Evolutionary conservation across 345 rosid species (phyloP).

Genomic region (Hibiscus syriacus): DNA sequence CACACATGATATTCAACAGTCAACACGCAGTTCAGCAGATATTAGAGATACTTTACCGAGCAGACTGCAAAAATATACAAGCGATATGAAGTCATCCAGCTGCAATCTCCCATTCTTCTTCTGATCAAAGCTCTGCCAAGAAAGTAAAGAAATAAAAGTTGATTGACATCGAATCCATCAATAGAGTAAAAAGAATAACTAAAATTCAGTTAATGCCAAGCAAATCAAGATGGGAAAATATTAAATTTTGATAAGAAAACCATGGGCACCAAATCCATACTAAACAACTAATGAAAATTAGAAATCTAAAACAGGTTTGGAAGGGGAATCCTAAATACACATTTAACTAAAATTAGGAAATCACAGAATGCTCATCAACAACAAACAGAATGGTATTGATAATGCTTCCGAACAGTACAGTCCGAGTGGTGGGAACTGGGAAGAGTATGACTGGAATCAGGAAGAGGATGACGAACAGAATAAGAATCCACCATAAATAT

Average conservation of each 20-base stretch:
- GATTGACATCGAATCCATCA: background rate
- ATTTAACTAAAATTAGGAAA: background rate
- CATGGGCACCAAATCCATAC: background rate
- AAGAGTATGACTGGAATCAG: background rate
- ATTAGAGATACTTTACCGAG: constrained; percentile 31
- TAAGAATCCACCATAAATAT: background rate
- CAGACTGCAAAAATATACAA: constrained; percentile 66
- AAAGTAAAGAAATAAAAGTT: background rate
- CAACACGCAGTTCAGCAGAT: background rate
- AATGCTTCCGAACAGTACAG: background rate
- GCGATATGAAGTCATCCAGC: constrained; percentile 62
- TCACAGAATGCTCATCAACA: background rate
- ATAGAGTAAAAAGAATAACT: no score
- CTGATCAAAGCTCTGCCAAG: constrained; percentile 53
- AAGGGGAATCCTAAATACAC: background rate
- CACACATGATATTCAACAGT: background rate
- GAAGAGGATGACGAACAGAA: background rate
- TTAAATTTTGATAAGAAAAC: background rate
- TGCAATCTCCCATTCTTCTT: constrained; percentile 54
- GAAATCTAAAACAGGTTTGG: background rate
- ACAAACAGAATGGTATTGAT: background rate
- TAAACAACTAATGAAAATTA: background rate
- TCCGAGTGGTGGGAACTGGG: background rate
- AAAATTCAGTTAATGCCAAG: no score
- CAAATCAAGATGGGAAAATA: background rate